phyloP scores from a whole-genome alignment of 2,329 filamentous ascomycete species.

The Fragosphaeria purpurea region DNA sequence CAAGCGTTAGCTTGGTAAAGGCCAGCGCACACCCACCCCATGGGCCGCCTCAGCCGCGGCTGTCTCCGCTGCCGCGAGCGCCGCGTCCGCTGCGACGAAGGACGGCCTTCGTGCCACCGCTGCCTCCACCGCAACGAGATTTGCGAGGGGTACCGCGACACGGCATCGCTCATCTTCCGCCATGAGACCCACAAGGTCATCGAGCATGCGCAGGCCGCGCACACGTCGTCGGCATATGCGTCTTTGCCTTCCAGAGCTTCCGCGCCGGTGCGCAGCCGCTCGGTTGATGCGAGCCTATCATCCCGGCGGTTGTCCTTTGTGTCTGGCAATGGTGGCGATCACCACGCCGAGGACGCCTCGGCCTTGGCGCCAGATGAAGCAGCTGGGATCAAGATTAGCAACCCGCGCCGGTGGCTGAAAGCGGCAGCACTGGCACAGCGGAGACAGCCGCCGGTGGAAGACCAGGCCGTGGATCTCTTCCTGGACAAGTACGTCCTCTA shows the following conservation, averaged over 20 bases:
- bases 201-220: neutral
- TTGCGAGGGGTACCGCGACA: constrained; percentile 28
- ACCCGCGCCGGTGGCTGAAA: too few species aligned
- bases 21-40: neutral
- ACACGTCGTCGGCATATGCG: neutral
- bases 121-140: constrained; percentile 27
- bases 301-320: too few species aligned
- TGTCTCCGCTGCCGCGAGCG: constrained; percentile 20
- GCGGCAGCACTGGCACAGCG: neutral
- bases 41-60: neutral
- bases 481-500: constrained; percentile 30
- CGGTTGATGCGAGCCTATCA: too few species aligned
- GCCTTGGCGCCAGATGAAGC: neutral
- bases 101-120: constrained; percentile 25
- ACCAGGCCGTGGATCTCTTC: constrained; percentile 22
- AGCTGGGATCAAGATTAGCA: too few species aligned
- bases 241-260: neutral
- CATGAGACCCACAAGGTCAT: constrained; percentile 25
- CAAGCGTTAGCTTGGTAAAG: too few species aligned
- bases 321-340: too few species aligned
- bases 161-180: constrained; percentile 26
- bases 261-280: too few species aligned
- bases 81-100: constrained; percentile 25
- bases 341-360: neutral
- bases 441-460: constrained; percentile 11